These are phyloP conservation scores for Cercis canadensis DNA, from an alignment of 306 rosid genomes.

Conservation along the genomic window DNA sequence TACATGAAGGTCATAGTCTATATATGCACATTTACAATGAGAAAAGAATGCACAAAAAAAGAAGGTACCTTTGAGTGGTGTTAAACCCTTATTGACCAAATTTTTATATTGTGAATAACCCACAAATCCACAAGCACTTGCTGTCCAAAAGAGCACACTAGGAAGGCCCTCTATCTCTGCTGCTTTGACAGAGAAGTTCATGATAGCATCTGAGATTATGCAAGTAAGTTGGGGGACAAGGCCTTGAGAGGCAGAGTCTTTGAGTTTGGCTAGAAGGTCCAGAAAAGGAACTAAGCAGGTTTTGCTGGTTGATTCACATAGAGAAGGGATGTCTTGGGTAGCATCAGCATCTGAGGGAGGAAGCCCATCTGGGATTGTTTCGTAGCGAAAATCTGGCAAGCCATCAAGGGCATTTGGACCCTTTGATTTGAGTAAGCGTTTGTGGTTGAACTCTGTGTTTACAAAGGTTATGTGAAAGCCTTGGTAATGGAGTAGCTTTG, in stretches of 20 bases:
- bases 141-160: constrained; percentile 3
- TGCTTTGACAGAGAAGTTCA: neutral
- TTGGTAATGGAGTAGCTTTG: constrained; percentile 24
- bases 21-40: neutral
- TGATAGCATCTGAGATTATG: neutral
- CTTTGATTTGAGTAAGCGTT: constrained; percentile 2
- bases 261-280: neutral
- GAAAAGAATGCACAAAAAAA: too few species aligned
- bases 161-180: constrained; percentile 14
- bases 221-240: neutral
- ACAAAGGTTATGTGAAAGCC: constrained; percentile 33
- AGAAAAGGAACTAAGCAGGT: constrained; percentile 10
- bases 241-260: neutral
- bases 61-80: constrained; percentile 30
- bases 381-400: constrained; percentile 5
- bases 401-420: constrained; percentile 25
- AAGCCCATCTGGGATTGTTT: constrained; percentile 29
- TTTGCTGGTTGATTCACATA: constrained; percentile 16
- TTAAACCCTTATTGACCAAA: neutral
- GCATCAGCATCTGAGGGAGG: constrained; percentile 6
- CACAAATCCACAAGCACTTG: constrained; percentile 25
- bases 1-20: neutral
- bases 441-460: neutral
- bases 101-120: constrained; percentile 14
- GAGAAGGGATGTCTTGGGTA: constrained; percentile 26